phyloP scores from a whole-genome alignment of 768 basidiomycete genomes.

The Naganishia kalamii region DNA sequence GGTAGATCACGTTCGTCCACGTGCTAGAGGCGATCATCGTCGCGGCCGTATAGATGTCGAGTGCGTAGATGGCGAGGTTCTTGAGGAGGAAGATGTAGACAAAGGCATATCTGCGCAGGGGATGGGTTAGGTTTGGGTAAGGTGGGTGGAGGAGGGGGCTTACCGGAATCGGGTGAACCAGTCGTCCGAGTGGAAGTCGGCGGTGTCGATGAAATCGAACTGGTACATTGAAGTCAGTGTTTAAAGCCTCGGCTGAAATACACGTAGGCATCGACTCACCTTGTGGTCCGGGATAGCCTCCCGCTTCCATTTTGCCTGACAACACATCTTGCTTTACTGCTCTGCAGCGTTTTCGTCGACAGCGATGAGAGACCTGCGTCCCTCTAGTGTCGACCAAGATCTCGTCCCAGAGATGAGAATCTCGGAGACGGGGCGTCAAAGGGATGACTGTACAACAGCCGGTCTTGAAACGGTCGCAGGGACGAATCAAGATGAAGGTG shows the following conservation, averaged over 20 bases:
- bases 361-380: too few relatives aligned
- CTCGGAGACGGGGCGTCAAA: not conserved
- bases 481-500: not conserved
- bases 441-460: not conserved
- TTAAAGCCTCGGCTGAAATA: not conserved
- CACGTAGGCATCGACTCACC: conserved; percentile 51
- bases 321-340: conserved; percentile 52
- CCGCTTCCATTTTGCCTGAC: conserved; percentile 77
- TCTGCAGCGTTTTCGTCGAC: not conserved
- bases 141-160: conserved; percentile 30
- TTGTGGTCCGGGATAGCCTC: conserved; percentile 98
- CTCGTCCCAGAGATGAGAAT: too few relatives aligned
- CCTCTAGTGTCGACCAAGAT: too few relatives aligned
- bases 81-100: conserved; percentile 89
- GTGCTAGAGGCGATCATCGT: conserved; percentile 86
- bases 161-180: conserved; percentile 82
- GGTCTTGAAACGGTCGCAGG: not conserved
- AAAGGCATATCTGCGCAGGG: conserved; percentile 76
- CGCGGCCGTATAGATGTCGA: conserved; percentile 94
- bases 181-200: conserved; percentile 83
- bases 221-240: conserved; percentile 45
- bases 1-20: conserved; percentile 89
- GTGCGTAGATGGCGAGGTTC: conserved; percentile 89
- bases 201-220: conserved; percentile 95
- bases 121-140: not conserved